Evolutionary conservation across 2,329 filamentous ascomycete genomes (phyloP), one percentile per base, ranked within the genome.

Genomic region (Aurifilum marmelostoma): DNA sequence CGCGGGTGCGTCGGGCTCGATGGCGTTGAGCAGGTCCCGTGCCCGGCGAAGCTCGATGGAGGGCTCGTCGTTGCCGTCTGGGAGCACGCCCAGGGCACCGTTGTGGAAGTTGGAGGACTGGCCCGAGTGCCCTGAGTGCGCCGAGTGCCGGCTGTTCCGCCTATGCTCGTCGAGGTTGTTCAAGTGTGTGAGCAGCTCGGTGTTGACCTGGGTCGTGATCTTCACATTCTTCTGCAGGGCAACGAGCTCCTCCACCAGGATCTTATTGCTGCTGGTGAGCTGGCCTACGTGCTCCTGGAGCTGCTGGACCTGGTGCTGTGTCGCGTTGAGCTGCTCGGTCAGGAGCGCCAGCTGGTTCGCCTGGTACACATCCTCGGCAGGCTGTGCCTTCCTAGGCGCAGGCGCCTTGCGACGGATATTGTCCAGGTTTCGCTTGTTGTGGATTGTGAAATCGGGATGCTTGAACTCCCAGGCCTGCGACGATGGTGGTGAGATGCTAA

Each of bases 331-430:
- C 74, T 97, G 94, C 75, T 93, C 92, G 78, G 93, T 95, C 75
- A 97, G 88, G 73, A 97, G 87, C 72, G 95, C 92, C 77, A 97
- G 95, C 77, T 97, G 94, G 52, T 67, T 64, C 32, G 93, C 92
- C 32, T 92, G 88, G 68, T 92, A 90, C 60, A 91, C 86, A 65
- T 97, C 94, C 68, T 90, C 91, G 24, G 83, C 78, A 14, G 83
- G 82, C 73, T 88, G 87, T 3, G 85, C 80, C 78, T 97, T 98
- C 73, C 95, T 86, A 3, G 95, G 92, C 1, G 95, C 94, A 0
- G 96, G 96, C 2, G 96, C 95, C 82, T 99, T 99, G 74, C 96
- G 88, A 75, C 94, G 89, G 76, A 99, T 99, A 74, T 97, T 98
- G 76, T 99, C 96, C 62, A 99, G 85, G 60, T 94, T 96, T 77